Evolutionary conservation across 768 basidiomycete genomes (phyloP), one percentile per base, ranked within the genome.

Genomic region (Auriscalpium orientale): DNA sequence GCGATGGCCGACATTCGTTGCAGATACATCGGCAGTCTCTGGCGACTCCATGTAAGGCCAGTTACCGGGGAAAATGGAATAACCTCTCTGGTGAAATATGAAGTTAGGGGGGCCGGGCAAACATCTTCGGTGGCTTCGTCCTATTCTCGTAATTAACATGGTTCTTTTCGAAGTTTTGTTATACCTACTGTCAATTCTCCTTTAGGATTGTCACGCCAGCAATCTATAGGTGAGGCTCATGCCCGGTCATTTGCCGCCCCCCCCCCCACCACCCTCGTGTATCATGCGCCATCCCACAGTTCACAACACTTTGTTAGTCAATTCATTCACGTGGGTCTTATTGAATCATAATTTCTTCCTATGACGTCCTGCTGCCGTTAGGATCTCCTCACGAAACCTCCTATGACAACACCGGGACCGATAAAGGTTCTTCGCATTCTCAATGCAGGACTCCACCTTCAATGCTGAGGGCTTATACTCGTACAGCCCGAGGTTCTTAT

Each of bases 41-140:
- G 20, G 16, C 48, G 12, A 34, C 37, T 2, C 57, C 57, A 6
- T 58, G 51, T 53, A 16, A 35, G 50, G 10, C 6, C 16, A 8
- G 28, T 13, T 7, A 6, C 16, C 28, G n/a, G n/a, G n/a, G n/a
- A n/a, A 6, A 7, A 20, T 38, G 18, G n/a, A 13, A 22, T 22
- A 47, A 6, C 21, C 9, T 21, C 28, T 45, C 8, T 11, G 11
- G 5, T 4, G 33, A 12, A 7, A 4, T 13, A 33, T 37, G 72
- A 78, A 84, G 36, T 94, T 95, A 3, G 98, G 95, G 95, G 95
- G 95, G 94, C 94, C 3, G 81, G 68, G 89, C 87, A 20, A 93
- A 98, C 68, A 79, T 93, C 58, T 89, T 92, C 65, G 62, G 76
- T 36, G 92, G 91, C 8, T 95, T 98, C 70, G 81, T 92, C 38